These are phyloP conservation scores for Macrolepiota dolichaula DNA, from an alignment of 768 basidiomycete species.

Conservation along the genomic window DNA sequence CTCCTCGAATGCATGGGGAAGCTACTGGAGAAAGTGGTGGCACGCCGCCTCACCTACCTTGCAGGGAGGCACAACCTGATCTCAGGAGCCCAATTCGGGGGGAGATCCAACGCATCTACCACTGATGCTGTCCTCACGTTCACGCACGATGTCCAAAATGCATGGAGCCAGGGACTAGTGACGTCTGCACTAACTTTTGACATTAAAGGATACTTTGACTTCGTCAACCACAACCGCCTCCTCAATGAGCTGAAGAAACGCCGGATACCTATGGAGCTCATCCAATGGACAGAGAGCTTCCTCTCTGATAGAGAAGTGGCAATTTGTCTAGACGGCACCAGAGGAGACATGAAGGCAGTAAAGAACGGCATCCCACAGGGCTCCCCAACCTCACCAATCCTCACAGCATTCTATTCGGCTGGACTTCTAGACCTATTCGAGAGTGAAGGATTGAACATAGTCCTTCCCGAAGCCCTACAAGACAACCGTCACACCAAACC, in stretches of 20 bases:
- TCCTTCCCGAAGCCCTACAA: no score
- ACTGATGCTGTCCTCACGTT: constrained; percentile 20
- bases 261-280: constrained; percentile 16
- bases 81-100: constrained; percentile 21
- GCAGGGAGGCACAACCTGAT: constrained; percentile 22
- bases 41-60: constrained; percentile 19
- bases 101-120: constrained; percentile 19
- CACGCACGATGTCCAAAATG: constrained; percentile 21
- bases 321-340: constrained; percentile 20
- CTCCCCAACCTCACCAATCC: constrained; percentile 26
- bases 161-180: constrained; percentile 20
- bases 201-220: constrained; percentile 27
- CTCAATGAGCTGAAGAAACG: constrained; percentile 19
- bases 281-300: constrained; percentile 22
- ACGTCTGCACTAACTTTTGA: constrained; percentile 25
- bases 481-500: constrained; percentile 11
- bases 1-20: constrained; percentile 33
- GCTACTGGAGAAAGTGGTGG: constrained; percentile 24
- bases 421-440: constrained; percentile 22
- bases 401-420: constrained; percentile 22
- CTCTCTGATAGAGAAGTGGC: constrained; percentile 21
- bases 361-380: constrained; percentile 31
- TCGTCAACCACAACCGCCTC: constrained; percentile 22
- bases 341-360: constrained; percentile 22
- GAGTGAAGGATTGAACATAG: no score